A percentile compares a stretch with the other conserved stretches of the same genome.
Conservation (phyloP, 1,284 basidiomycete species). For the Phylloporus sp. region DNA sequence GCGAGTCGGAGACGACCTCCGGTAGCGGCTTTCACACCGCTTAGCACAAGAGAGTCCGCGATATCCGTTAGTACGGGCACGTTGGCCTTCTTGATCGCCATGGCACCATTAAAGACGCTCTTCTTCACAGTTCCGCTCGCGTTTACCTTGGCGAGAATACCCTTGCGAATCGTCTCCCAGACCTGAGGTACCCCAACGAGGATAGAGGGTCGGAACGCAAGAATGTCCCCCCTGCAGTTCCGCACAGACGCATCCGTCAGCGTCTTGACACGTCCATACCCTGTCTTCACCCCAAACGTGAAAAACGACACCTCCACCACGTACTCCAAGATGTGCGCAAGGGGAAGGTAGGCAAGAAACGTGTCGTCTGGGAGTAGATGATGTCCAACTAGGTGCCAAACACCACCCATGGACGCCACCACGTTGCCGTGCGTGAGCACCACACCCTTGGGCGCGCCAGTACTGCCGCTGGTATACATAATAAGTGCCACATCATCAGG, state of each 20-base stretch:
- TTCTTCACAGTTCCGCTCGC: constrained; percentile 70
- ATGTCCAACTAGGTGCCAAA: constrained; percentile 78
- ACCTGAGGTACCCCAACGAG: constrained; percentile 94
- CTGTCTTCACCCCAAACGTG: constrained; percentile 75
- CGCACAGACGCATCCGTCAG: constrained; percentile 90
- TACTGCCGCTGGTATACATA: constrained; percentile 97
- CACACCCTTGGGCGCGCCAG: constrained; percentile 94
- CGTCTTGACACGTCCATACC: constrained; percentile 96
- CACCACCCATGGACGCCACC: constrained; percentile 81
- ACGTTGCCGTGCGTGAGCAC: constrained; percentile 90
- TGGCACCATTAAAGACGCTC: constrained; percentile 72
- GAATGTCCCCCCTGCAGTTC: constrained; percentile 88
- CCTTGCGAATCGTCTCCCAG: constrained; percentile 93
- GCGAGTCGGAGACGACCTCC: constrained; percentile 84
- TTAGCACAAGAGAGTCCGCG: constrained; percentile 80
- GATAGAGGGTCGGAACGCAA: constrained; percentile 80
- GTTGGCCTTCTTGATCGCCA: constrained; percentile 68
- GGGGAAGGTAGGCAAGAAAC: constrained; percentile 90
- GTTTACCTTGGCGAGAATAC: constrained; percentile 83
- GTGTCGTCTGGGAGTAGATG: constrained; percentile 72
- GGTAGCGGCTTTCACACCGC: constrained; percentile 79
- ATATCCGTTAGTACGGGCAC: constrained; percentile 71
- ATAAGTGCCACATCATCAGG: constrained; percentile 82
- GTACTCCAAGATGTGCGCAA: constrained; percentile 90
- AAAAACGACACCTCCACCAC: constrained; percentile 75